Evolutionary conservation across 768 basidiomycete species (phyloP), one percentile per base, ranked within the genome.

Genomic region (Termitomyces titanicus): DNA sequence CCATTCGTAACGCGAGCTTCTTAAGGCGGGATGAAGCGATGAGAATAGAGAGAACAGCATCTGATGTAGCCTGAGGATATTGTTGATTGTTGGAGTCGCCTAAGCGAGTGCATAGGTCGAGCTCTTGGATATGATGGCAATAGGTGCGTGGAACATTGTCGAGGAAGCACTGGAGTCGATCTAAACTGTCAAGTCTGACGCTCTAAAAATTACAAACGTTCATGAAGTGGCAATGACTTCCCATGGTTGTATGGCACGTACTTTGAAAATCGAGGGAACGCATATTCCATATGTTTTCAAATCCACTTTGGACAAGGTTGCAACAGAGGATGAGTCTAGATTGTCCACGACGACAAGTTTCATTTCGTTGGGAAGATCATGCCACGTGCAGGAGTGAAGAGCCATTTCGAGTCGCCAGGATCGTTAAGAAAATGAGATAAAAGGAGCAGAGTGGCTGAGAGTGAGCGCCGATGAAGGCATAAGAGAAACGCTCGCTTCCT

Each of bases 331-430:
- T 20, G 65, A 60, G 44, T 74, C 75, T 58, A 88, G 78, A 55
- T 69, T 65, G 42, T 74, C 78, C 44, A 85, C 69, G 66, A 90
- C 62, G 25, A 79, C 71, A 61, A 85, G 75, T 69, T 82, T 83
- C 67, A 90, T 82, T 60, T 90, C 88, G 0, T 73, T 72, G 43
- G 88, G 88, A 59, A 90, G 83, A 22, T 67, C 47, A 57, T 74
- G 63, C 88, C 88, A 89, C 61, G 71, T 62, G 51, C 60, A 56
- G 35, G 52, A 49, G 62, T 63, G 55, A 55, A 57, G 52, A 48
- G 62, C 46, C 58, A 64, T 62, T 55, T 48, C 60, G 38, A 43
- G 20, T 43, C 22, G 40, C 24, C 29, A 17, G 43, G 42, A 35
- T 58, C 46, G 47, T 56, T 15, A 50, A 48, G 48, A 33, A 5